Conservation (phyloP, 106 monocot species). For the Allium cepa region DNA sequence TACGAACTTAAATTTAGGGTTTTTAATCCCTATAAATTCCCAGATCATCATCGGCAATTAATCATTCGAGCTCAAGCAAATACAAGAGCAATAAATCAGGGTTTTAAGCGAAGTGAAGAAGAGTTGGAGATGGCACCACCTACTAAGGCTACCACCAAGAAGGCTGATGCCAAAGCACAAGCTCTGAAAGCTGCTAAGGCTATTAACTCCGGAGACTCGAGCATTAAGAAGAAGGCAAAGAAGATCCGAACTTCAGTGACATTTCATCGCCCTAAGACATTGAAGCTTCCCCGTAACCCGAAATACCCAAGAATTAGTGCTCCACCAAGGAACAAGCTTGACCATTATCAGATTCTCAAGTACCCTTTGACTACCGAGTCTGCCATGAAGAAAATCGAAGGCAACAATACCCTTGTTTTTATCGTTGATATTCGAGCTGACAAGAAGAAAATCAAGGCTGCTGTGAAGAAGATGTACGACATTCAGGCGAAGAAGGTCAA, state of each 20-base stretch:
- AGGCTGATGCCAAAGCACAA: constrained; percentile 30
- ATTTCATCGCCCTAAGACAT: constrained; percentile 45
- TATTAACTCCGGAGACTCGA: constrained; percentile 24
- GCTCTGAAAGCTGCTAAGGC: constrained; percentile 51
- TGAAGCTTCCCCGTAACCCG: constrained; percentile 31
- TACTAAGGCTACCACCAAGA: constrained; percentile 10
- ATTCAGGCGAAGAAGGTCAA: constrained; percentile 57
- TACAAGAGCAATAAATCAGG: no score
- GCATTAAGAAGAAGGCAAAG: constrained; percentile 32
- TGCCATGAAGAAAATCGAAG: constrained; percentile 51
- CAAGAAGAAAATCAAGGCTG: constrained; percentile 48
- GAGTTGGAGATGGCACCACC: no score
- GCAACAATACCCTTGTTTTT: constrained; percentile 55
- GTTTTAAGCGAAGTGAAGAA: no score
- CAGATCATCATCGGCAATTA: no score
- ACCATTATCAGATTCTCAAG: constrained; percentile 47
- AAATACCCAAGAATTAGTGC: constrained; percentile 43
- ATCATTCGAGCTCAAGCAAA: no score
- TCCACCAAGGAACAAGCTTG: constrained; percentile 36
- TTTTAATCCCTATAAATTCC: no score
- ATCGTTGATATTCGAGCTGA: constrained; percentile 53
- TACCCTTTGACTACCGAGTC: constrained; percentile 47
- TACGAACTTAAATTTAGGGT: no score
- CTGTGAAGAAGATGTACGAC: constrained; percentile 56
- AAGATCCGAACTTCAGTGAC: constrained; percentile 51